A percentile compares a stretch with the other conserved stretches of the same genome.
Conservation (phyloP, 2,329 filamentous ascomycete genomes). For the Colletotrichum lini region DNA sequence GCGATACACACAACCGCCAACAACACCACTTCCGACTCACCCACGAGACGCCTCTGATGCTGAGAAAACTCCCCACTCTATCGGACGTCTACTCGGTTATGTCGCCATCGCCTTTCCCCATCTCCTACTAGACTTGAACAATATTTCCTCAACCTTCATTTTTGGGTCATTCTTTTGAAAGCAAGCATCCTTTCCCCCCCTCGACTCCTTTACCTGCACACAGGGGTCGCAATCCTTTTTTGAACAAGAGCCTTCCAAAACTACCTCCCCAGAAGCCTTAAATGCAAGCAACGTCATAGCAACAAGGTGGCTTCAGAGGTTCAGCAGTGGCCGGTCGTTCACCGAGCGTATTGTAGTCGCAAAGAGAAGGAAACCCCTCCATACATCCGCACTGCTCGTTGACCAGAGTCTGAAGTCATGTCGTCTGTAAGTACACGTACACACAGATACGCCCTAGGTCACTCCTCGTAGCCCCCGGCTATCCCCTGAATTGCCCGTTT, state of each 20-base stretch:
- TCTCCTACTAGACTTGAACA: constrained; percentile 12
- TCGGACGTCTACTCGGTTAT: constrained; percentile 25
- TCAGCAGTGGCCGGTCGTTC: constrained; percentile 38
- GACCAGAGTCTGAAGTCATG: constrained; percentile 40
- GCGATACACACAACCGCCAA: constrained; percentile 32
- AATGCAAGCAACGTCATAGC: constrained; percentile 39
- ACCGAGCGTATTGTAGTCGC: constrained; percentile 21
- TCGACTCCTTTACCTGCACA: not conserved
- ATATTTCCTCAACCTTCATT: constrained; percentile 1
- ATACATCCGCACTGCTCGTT: constrained; percentile 31
- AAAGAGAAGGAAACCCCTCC: constrained; percentile 2
- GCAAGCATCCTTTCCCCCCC: constrained; percentile 20
- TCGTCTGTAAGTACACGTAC: constrained; percentile 32
- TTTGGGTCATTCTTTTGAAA: constrained; percentile 33
- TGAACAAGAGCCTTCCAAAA: not conserved
- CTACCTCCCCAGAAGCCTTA: constrained; percentile 22
- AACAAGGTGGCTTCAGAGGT: constrained; percentile 34
- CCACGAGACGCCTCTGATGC: constrained; percentile 25
- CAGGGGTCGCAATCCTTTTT: constrained; percentile 13
- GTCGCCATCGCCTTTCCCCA: constrained; percentile 15
- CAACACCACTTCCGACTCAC: constrained; percentile 4
- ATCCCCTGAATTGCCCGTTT: not conserved
- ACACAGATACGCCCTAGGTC: not conserved
- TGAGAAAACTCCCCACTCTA: constrained; percentile 1
- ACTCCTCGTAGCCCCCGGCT: too few species aligned